Percentiles rank a stretch among this genome's conserved stretches.
These are phyloP conservation scores for Pulveroboletus ravenelii DNA, from an alignment of 768 basidiomycete genomes.

Conservation along the genomic window DNA sequence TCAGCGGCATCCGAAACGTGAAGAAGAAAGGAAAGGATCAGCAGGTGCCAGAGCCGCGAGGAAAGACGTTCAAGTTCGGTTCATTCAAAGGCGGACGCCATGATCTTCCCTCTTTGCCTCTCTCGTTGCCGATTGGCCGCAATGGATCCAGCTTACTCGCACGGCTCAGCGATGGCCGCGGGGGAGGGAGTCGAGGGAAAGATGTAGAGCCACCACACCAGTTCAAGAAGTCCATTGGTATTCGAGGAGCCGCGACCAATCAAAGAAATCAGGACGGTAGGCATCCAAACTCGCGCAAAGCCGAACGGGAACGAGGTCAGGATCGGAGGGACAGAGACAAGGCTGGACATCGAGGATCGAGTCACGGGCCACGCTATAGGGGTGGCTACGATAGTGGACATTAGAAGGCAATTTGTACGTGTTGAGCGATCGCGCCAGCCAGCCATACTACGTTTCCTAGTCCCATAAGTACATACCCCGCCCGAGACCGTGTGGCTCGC, in stretches of 20 bases:
- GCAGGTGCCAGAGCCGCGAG: conserved; percentile 10
- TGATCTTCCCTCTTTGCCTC: conserved; percentile 17
- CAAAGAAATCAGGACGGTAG: conserved; percentile 10
- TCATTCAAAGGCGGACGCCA: conserved; percentile 28
- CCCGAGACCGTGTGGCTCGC: conserved; percentile 7
- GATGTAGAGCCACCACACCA: conserved; percentile 2
- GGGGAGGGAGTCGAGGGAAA: conserved; percentile 4
- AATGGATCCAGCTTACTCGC: conserved; percentile 31
- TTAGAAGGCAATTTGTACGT: conserved; percentile 1
- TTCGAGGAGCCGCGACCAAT: conserved; percentile 30
- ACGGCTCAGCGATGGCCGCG: conserved; percentile 23
- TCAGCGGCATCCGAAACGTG: conserved; percentile 37
- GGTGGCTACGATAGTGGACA: conserved; percentile 47
- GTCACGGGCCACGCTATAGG: conserved; percentile 43
- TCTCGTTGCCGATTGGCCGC: conserved; percentile 17
- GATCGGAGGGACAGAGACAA: conserved; percentile 22
- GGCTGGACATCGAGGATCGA: conserved; percentile 17
- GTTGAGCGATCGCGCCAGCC: conserved; percentile 2
- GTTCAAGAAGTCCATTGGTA: conserved; percentile 16
- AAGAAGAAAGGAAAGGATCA: conserved; percentile 25
- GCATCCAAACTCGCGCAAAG: conserved; percentile 8
- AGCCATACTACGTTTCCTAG: background rate
- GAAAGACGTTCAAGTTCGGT: conserved; percentile 37
- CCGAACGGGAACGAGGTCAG: conserved; percentile 14
- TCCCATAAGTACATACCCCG: background rate